Conservation (phyloP, 495 filamentous ascomycete species). For the Podospora pseudocomata region DNA sequence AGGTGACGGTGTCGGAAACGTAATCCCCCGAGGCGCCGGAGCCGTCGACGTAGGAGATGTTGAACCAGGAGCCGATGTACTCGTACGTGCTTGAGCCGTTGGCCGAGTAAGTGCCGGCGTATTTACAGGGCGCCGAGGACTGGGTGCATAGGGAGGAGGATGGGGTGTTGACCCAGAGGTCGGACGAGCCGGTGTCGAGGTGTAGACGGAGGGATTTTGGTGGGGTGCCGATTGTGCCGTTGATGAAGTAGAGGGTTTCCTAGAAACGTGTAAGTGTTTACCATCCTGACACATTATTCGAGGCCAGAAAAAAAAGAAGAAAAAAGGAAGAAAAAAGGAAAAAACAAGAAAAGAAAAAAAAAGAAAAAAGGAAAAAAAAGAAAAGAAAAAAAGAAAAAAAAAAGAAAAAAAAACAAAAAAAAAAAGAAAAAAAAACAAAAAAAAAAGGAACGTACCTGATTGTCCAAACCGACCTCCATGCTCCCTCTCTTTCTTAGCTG, state of each 20-base stretch:
- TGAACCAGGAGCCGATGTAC: constrained; percentile 74
- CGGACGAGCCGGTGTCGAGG: constrained; percentile 82
- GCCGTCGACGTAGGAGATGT: constrained; percentile 88
- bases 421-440: too few relatives aligned
- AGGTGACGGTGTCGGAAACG: constrained; percentile 68
- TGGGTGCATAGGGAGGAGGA: constrained; percentile 57
- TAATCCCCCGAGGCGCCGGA: constrained; percentile 80
- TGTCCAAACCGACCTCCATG: constrained; percentile 44
- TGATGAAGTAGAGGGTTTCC: constrained; percentile 67
- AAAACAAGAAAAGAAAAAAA: too few relatives aligned
- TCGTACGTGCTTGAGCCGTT: constrained; percentile 77
- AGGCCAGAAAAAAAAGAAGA: too few relatives aligned
- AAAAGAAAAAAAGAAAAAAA: too few relatives aligned
- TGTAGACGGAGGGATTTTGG: constrained; percentile 60
- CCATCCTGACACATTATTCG: background rate
- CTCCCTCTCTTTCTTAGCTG: constrained; percentile 44
- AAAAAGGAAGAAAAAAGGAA: too few relatives aligned
- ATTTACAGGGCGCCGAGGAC: constrained; percentile 46
- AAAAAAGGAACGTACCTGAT: constrained; percentile 37
- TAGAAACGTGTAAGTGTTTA: constrained; percentile 23
- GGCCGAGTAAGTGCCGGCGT: constrained; percentile 65
- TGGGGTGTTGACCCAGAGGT: constrained; percentile 80
- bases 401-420: too few relatives aligned
- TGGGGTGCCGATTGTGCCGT: constrained; percentile 70
- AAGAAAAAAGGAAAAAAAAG: too few relatives aligned